These are phyloP conservation scores for Mimosa pudica DNA, from an alignment of 306 rosid species.

Conservation along the genomic window DNA sequence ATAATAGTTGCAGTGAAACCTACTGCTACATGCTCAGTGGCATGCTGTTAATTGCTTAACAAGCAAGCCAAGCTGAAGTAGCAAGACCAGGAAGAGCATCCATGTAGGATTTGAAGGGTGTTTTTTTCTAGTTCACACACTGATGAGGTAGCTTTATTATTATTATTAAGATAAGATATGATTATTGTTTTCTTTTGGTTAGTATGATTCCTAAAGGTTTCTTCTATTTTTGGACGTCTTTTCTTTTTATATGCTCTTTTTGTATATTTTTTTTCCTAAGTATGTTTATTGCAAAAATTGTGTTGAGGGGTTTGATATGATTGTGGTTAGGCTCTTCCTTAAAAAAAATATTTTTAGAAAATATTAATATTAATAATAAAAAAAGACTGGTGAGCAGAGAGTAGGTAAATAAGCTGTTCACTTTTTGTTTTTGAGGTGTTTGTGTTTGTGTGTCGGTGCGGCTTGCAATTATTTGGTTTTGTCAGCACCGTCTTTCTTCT, in stretches of 20 bases:
- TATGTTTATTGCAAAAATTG: constrained; percentile 42
- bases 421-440: background rate
- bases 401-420: background rate
- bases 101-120: background rate
- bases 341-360: background rate
- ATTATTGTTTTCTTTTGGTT: constrained; percentile 34
- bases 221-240: constrained; percentile 5
- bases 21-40: constrained; percentile 72
- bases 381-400: background rate
- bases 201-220: constrained; percentile 37
- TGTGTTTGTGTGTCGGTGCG: constrained; percentile 42
- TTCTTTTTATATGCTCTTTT: background rate
- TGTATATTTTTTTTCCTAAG: constrained; percentile 39
- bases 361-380: background rate
- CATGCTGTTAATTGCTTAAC: constrained; percentile 63
- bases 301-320: constrained; percentile 3
- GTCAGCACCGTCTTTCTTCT: constrained; percentile 41
- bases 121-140: constrained; percentile 34
- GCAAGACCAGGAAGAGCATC: background rate
- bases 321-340: constrained; percentile 28
- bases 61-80: background rate
- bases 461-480: constrained; percentile 45
- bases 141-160: constrained; percentile 14
- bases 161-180: background rate
- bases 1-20: constrained; percentile 63